Evolutionary conservation across 371 early-diverging fungal genomes (phyloP).

Genomic region (Astathelohania contejeani): DNA sequence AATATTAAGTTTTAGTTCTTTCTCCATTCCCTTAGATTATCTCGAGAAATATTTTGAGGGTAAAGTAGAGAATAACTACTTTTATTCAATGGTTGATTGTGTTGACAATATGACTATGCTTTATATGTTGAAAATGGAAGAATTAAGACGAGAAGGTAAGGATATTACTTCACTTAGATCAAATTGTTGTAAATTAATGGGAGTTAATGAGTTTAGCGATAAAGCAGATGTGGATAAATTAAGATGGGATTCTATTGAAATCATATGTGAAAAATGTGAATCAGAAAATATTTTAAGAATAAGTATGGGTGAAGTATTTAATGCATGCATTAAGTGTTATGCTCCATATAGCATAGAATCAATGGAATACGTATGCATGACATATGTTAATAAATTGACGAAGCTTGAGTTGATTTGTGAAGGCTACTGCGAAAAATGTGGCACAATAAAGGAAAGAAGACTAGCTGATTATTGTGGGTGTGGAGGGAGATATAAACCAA

Average conservation of each 20-base stretch:
- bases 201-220: conserved; percentile 19
- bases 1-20: background rate
- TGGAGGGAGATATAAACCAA: conserved; percentile 30
- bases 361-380: conserved; percentile 15
- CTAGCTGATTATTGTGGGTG: conserved; percentile 30
- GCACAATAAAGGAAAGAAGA: conserved; percentile 16
- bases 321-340: conserved; percentile 33
- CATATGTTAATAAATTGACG: conserved; percentile 12
- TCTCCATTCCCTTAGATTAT: background rate
- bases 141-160: conserved; percentile 4
- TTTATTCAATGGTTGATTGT: conserved; percentile 15
- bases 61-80: conserved; percentile 6
- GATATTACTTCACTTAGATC: conserved; percentile 16
- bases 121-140: conserved; percentile 8
- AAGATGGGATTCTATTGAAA: conserved; percentile 1
- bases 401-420: conserved; percentile 3
- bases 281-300: conserved; percentile 27
- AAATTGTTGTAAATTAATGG: conserved; percentile 35
- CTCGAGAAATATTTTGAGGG: conserved; percentile 15
- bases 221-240: background rate
- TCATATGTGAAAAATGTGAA: conserved; percentile 32
- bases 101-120: conserved; percentile 2
- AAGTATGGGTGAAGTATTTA: background rate
- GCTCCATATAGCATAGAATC: conserved; percentile 2
- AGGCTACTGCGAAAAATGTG: conserved; percentile 28